Conservation (phyloP, 441 rosid genomes). For the Geranium incanum region DNA sequence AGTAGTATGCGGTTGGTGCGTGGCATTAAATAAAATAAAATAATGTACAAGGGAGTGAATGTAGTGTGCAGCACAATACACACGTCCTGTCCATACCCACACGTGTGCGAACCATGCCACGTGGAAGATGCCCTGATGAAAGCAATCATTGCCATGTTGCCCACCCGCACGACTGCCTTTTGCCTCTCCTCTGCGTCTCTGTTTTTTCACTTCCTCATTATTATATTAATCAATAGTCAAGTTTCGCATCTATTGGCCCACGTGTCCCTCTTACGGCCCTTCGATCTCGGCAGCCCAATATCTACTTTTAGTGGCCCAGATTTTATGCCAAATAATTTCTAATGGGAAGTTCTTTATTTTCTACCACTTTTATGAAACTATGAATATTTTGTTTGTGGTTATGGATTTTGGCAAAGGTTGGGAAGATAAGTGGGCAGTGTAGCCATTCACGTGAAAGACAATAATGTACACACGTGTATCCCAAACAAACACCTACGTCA, state of each 20-base stretch:
- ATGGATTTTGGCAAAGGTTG: slow-evolving; percentile 27
- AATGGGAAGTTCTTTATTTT: background rate
- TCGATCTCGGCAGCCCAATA: background rate
- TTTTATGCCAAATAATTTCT: background rate
- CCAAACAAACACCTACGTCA: slow-evolving; percentile 2
- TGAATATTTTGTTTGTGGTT: background rate
- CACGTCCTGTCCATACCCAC: slow-evolving; percentile 22
- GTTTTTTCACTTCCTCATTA: background rate
- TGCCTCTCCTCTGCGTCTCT: background rate
- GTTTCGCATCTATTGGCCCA: background rate
- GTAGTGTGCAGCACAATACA: background rate
- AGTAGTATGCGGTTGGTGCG: too few relatives aligned
- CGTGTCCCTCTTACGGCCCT: background rate
- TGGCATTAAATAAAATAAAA: too few relatives aligned
- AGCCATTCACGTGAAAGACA: slow-evolving; percentile 43
- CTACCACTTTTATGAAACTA: background rate
- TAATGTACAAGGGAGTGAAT: too few relatives aligned
- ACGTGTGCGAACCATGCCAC: slow-evolving; percentile 27
- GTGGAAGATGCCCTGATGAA: slow-evolving; percentile 18
- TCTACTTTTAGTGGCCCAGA: background rate
- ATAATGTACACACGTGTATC: slow-evolving; percentile 43
- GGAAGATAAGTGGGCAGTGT: slow-evolving; percentile 25
- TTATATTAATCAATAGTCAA: background rate
- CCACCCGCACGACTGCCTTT: slow-evolving; percentile 54
- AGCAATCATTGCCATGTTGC: slow-evolving; percentile 32